Evolutionary conservation across 2,329 filamentous ascomycete genomes (phyloP).

Genomic region (Basipetospora chlamydospora): DNA sequence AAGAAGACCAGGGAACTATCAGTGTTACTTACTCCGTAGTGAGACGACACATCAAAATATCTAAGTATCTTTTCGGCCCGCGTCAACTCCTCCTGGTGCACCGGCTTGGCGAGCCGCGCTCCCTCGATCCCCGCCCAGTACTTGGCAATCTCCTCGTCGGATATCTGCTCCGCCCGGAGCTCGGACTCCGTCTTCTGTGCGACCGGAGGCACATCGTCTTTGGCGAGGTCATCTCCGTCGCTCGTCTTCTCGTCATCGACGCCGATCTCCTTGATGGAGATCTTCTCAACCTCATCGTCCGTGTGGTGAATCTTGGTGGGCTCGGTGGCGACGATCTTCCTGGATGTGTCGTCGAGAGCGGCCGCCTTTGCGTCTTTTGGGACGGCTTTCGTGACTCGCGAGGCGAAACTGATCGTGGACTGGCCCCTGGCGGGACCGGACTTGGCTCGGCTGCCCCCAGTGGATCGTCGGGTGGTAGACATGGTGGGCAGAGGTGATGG

Average conservation of each 20-base stretch:
- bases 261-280: constrained; percentile 11
- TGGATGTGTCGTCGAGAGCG: no score
- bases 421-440: constrained; percentile 28
- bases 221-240: constrained; percentile 13
- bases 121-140: constrained; percentile 69
- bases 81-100: constrained; percentile 63
- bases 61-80: constrained; percentile 74
- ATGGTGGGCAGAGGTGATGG: constrained; percentile 18
- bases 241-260: constrained; percentile 9
- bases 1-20: neutral
- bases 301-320: constrained; percentile 14
- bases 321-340: no score
- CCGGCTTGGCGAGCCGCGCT: constrained; percentile 49
- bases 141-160: constrained; percentile 51
- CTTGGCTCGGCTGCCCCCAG: constrained; percentile 21
- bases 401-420: constrained; percentile 43
- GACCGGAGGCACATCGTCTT: constrained; percentile 10
- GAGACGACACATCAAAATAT: constrained; percentile 82
- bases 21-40: constrained; percentile 67
- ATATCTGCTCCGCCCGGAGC: constrained; percentile 46
- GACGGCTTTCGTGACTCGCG: constrained; percentile 39
- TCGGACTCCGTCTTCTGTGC: constrained; percentile 35
- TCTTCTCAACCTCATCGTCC: constrained; percentile 9
- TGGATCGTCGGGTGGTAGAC: constrained; percentile 35
- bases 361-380: constrained; percentile 32